Conservation (phyloP, 139 green algal genomes). For the Deuterostichococcus epilithicus region DNA sequence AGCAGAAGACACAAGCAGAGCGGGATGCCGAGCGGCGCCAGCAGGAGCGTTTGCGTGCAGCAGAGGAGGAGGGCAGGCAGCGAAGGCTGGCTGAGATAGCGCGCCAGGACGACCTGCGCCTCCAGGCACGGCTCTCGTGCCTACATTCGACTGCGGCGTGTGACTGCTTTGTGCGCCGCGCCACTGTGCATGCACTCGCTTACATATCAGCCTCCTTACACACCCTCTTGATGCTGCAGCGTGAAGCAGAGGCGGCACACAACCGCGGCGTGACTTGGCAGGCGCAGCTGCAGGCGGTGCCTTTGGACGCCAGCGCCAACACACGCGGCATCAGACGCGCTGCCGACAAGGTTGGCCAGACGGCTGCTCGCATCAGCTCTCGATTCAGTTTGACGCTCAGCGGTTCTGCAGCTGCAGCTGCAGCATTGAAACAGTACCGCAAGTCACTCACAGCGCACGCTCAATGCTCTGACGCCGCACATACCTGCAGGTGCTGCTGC, state of each 20-base stretch:
- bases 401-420: neutral
- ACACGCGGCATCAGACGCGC: constrained; percentile 48
- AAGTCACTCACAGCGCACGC: neutral
- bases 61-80: constrained; percentile 21
- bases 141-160: no score
- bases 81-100: constrained; percentile 11
- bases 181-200: constrained; percentile 9
- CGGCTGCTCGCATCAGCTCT: no score
- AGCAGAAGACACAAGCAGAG: neutral
- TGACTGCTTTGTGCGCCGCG: no score
- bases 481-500: constrained; percentile 61
- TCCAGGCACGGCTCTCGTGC: neutral
- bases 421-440: neutral
- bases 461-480: neutral
- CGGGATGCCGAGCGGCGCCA: neutral
- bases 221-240: no score
- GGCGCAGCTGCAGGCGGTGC: constrained; percentile 41
- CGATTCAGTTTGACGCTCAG: neutral
- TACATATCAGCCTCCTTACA: no score
- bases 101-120: constrained; percentile 8
- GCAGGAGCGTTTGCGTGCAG: neutral
- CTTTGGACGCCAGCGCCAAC: constrained; percentile 22
- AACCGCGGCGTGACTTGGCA: constrained; percentile 58
- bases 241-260: constrained; percentile 33
- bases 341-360: constrained; percentile 58